phyloP scores from a whole-genome alignment of 495 filamentous ascomycete species.

The Cercophora newfieldiana region DNA sequence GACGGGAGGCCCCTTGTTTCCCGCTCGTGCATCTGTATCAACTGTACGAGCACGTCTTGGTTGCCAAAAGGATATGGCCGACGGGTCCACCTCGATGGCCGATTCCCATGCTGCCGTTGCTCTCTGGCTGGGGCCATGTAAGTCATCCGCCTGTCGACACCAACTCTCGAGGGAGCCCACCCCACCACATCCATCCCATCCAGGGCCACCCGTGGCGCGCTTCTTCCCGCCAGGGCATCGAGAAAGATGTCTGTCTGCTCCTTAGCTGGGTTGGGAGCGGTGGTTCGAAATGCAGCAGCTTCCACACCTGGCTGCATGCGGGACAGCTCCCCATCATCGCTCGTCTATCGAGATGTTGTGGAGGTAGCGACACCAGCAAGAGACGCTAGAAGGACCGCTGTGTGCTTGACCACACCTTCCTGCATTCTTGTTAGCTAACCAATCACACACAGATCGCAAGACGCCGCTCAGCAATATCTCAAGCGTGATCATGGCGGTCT shows the following conservation, averaged over 20 bases:
- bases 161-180: slow-evolving; percentile 15
- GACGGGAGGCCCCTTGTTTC: slow-evolving; percentile 32
- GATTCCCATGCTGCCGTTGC: slow-evolving; percentile 10
- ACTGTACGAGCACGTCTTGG: slow-evolving; percentile 1
- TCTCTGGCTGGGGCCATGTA: slow-evolving; percentile 26
- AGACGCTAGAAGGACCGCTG: not conserved
- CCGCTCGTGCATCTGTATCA: slow-evolving; percentile 33
- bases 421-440: not conserved
- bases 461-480: not conserved
- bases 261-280: not conserved
- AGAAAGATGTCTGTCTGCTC: not conserved
- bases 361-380: not conserved
- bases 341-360: not conserved
- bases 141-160: slow-evolving; percentile 35
- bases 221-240: not conserved
- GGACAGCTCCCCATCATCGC: not conserved
- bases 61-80: not conserved
- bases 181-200: slow-evolving; percentile 2
- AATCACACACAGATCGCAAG: not conserved
- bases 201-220: not conserved
- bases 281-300: not conserved
- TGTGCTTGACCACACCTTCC: not conserved
- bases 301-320: not conserved
- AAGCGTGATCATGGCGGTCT: not conserved
- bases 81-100: slow-evolving; percentile 15